phyloP scores from a whole-genome alignment of 371 early-diverging fungal genomes.

The Mucor piriformis region DNA sequence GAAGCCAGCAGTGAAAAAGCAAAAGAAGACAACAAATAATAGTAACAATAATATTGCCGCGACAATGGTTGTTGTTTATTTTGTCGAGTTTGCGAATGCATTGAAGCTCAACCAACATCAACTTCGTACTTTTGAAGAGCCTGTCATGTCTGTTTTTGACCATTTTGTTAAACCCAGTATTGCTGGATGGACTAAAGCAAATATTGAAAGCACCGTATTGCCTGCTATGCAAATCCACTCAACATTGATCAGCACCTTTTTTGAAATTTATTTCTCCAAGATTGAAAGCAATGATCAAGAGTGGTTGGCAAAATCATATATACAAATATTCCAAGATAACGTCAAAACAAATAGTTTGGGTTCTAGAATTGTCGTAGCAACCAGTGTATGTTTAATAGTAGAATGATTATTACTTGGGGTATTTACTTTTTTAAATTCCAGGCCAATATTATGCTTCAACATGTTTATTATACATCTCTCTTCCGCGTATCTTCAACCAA shows the following conservation, averaged over 20 bases:
- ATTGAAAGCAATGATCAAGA: slow-evolving; percentile 11
- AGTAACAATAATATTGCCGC: slow-evolving; percentile 7
- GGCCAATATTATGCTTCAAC: slow-evolving; percentile 42
- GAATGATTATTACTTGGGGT: too few species aligned
- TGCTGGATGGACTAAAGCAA: slow-evolving; percentile 10
- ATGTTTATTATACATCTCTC: slow-evolving; percentile 31
- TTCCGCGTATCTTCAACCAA: not conserved
- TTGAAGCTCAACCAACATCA: slow-evolving; percentile 52
- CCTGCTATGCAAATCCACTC: slow-evolving; percentile 58
- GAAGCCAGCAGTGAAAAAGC: slow-evolving; percentile 40
- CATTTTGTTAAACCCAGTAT: slow-evolving; percentile 34
- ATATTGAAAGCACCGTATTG: slow-evolving; percentile 17
- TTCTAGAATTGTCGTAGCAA: slow-evolving; percentile 13
- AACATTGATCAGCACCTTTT: slow-evolving; percentile 45
- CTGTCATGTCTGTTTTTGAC: slow-evolving; percentile 10
- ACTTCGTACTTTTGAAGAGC: slow-evolving; percentile 20
- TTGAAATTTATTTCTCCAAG: slow-evolving; percentile 42
- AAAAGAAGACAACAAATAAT: slow-evolving; percentile 16
- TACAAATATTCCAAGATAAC: not conserved
- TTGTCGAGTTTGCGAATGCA: slow-evolving; percentile 48
- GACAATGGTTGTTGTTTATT: slow-evolving; percentile 33
- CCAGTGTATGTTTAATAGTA: slow-evolving; percentile 1
- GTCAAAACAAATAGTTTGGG: not conserved
- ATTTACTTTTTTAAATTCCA: slow-evolving; percentile 4
- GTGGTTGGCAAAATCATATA: slow-evolving; percentile 17